These are phyloP conservation scores for Fusarium brevicatenulatum DNA, from an alignment of 2,329 filamentous ascomycete species.

Conservation along the genomic window DNA sequence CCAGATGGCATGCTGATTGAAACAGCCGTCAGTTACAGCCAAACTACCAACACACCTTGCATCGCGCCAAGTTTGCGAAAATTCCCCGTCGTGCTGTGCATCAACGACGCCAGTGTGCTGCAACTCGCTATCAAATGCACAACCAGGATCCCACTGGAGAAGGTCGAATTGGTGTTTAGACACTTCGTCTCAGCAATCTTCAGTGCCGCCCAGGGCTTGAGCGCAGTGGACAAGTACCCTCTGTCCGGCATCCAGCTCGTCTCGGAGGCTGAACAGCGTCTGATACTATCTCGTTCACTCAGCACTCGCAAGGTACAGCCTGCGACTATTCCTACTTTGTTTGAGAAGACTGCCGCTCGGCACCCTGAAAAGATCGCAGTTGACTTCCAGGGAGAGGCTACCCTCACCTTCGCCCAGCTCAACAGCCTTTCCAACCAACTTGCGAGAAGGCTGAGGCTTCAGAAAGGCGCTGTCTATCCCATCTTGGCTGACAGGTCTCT, in stretches of 20 bases:
- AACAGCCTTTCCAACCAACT: neutral
- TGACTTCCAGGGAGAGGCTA: neutral
- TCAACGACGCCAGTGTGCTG: neutral
- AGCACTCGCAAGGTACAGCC: neutral
- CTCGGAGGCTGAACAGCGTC: neutral
- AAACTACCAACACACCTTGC: slow-evolving; percentile 9
- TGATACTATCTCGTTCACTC: neutral
- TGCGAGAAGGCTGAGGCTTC: neutral
- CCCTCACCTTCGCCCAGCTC: neutral
- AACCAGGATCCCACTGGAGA: neutral
- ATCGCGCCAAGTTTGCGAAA: neutral
- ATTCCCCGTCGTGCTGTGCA: slow-evolving; percentile 11
- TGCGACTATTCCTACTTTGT: neutral
- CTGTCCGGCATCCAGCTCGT: neutral
- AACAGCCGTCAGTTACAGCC: slow-evolving; percentile 13
- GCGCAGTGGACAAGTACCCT: neutral
- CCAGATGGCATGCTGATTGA: neutral
- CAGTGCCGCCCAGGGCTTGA: neutral
- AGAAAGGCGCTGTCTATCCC: neutral
- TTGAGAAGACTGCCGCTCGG: neutral
- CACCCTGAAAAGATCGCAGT: neutral
- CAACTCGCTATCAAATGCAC: neutral
- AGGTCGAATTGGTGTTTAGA: neutral
- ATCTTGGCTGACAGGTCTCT: slow-evolving; percentile 12
- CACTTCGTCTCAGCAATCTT: neutral